Conservation (phyloP, 768 basidiomycete species). For the Leucosporidium scottii region DNA sequence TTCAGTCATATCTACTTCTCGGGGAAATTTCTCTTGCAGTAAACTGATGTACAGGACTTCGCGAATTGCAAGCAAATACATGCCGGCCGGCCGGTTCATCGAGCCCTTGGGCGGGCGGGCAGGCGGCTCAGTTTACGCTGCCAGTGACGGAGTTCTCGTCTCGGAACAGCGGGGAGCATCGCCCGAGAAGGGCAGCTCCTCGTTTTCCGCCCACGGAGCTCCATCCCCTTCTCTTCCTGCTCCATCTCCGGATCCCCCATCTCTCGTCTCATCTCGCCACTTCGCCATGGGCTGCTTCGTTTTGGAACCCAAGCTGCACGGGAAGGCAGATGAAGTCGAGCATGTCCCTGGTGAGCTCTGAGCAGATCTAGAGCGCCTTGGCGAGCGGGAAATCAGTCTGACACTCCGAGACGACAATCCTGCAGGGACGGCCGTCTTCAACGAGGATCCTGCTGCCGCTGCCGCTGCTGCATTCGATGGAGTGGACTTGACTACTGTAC, state of each 20-base stretch:
- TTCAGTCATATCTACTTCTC: no score
- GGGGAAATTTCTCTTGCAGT: no score
- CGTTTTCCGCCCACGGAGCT: neutral
- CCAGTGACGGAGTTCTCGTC: no score
- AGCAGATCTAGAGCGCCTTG: neutral
- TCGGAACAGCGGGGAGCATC: no score
- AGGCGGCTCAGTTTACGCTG: no score
- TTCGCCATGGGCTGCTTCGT: neutral
- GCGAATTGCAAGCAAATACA: no score
- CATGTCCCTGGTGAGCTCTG: neutral
- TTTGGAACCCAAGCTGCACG: neutral
- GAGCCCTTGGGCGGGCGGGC: no score
- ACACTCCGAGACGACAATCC: neutral
- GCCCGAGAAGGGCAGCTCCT: neutral
- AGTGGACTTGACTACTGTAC: constrained; percentile 16
- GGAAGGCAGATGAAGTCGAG: neutral
- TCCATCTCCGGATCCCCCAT: neutral
- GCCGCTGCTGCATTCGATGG: constrained; percentile 26
- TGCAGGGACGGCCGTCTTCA: constrained; percentile 1
- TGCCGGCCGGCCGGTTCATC: no score
- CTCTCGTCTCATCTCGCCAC: neutral
- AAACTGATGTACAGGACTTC: no score
- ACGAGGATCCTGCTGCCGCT: constrained; percentile 31
- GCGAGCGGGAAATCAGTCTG: neutral
- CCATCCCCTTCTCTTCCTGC: neutral